A percentile compares a stretch with the other conserved stretches of the same genome.
Conservation (phyloP, 768 basidiomycete genomes). For the Termitomyces sp. region DNA sequence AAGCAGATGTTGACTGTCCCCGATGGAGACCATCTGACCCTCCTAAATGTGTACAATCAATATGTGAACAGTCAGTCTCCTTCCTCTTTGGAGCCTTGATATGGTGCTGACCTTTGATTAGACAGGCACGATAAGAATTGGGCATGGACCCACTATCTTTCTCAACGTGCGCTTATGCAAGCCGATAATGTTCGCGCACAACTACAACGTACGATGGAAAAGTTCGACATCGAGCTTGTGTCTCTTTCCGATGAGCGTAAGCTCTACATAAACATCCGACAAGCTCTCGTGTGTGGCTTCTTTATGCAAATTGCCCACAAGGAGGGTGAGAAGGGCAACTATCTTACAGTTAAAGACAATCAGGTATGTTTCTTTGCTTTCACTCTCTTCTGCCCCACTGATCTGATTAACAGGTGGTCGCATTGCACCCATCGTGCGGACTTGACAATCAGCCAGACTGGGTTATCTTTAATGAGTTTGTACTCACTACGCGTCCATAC, state of each 20-base stretch:
- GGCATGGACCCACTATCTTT: constrained; percentile 89
- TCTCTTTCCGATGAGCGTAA: constrained; percentile 64
- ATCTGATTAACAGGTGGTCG: constrained; percentile 44
- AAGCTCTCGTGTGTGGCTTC: constrained; percentile 85
- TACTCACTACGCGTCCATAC: constrained; percentile 81
- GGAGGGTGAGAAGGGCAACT: constrained; percentile 84
- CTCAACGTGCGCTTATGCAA: constrained; percentile 74
- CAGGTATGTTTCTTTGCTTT: constrained; percentile 44
- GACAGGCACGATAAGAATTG: constrained; percentile 79
- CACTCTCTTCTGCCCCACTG: neutral
- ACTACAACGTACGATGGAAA: constrained; percentile 87
- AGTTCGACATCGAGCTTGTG: constrained; percentile 73
- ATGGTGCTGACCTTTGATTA: constrained; percentile 19
- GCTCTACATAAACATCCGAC: constrained; percentile 69
- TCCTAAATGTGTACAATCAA: constrained; percentile 94
- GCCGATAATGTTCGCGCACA: constrained; percentile 93
- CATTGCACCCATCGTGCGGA: constrained; percentile 82
- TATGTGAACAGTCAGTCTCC: constrained; percentile 68
- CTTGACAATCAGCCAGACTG: constrained; percentile 85
- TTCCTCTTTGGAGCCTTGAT: neutral
- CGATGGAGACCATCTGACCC: constrained; percentile 92
- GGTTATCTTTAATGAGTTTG: constrained; percentile 94
- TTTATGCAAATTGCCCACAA: constrained; percentile 99
- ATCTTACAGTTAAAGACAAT: constrained; percentile 92
- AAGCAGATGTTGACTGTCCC: constrained; percentile 87